Evolutionary conservation across 116 monocot species (phyloP).

Genomic region (Thalassia testudinum): DNA sequence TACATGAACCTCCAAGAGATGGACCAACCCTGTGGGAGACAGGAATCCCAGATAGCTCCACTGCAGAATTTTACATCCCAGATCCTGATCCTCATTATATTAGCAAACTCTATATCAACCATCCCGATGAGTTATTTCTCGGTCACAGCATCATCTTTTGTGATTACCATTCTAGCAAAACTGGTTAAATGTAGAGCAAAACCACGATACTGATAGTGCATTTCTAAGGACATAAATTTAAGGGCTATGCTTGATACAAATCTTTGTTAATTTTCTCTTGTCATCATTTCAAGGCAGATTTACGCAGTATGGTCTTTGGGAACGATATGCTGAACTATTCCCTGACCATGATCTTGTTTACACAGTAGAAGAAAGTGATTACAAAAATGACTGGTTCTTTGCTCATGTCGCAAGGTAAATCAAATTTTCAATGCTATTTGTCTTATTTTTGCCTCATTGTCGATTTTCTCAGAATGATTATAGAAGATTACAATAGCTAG

Average conservation of each 20-base stretch:
- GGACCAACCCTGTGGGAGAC: slow-evolving; percentile 79
- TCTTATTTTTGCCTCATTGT: background rate
- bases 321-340: slow-evolving; percentile 66
- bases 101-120: slow-evolving; percentile 41
- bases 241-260: no score
- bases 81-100: slow-evolving; percentile 52
- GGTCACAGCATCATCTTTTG: background rate
- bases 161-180: background rate
- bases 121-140: slow-evolving; percentile 10
- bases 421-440: background rate
- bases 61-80: slow-evolving; percentile 64
- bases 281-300: slow-evolving; percentile 18
- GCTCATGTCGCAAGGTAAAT: slow-evolving; percentile 68
- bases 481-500: slow-evolving; percentile 13
- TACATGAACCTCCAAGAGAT: slow-evolving; percentile 64
- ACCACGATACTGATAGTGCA: no score
- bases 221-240: no score
- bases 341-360: slow-evolving; percentile 54
- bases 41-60: slow-evolving; percentile 54
- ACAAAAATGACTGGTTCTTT: slow-evolving; percentile 69
- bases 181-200: no score
- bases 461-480: background rate
- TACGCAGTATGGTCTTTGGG: slow-evolving; percentile 81
- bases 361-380: slow-evolving; percentile 43
- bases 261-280: no score